Evolutionary conservation across 2,329 filamentous ascomycete genomes (phyloP).

Genomic region (Verticillium nubilum): DNA sequence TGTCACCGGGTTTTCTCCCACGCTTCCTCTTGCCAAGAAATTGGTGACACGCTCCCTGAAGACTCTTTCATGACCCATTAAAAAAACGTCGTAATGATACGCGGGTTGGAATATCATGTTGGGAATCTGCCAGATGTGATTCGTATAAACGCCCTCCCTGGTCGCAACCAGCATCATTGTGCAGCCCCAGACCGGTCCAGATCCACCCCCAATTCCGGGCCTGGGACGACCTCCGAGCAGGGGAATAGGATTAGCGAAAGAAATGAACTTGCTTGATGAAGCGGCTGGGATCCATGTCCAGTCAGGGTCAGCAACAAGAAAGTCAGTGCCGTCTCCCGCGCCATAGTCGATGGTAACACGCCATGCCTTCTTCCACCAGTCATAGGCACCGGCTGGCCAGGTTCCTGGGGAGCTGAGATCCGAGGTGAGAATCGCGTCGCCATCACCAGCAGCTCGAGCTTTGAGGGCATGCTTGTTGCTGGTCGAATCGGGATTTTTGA

Average conservation of each 20-base stretch:
- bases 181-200: constrained; percentile 12
- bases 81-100: no score
- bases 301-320: background rate
- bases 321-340: background rate
- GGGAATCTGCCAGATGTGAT: constrained; percentile 12
- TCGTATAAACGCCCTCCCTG: constrained; percentile 9
- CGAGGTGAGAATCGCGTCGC: constrained; percentile 5
- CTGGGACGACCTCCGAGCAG: background rate
- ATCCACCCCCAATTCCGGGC: constrained; percentile 5
- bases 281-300: background rate
- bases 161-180: constrained; percentile 6
- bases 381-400: constrained; percentile 3
- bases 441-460: background rate
- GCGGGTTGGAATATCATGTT: constrained; percentile 5
- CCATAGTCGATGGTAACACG: constrained; percentile 7
- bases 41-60: constrained; percentile 5
- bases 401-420: constrained; percentile 2
- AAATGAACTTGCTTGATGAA: background rate
- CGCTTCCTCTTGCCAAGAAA: constrained; percentile 3
- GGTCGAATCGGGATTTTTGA: background rate
- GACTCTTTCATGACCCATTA: background rate
- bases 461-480: background rate
- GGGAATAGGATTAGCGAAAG: background rate
- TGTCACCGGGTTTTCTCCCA: background rate
- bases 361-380: constrained; percentile 12